A percentile compares a stretch with the other conserved stretches of the same genome.
Evolutionary conservation across 192 early-diverging fungal species (phyloP).

Genomic region (Gonapodya prolifera): DNA sequence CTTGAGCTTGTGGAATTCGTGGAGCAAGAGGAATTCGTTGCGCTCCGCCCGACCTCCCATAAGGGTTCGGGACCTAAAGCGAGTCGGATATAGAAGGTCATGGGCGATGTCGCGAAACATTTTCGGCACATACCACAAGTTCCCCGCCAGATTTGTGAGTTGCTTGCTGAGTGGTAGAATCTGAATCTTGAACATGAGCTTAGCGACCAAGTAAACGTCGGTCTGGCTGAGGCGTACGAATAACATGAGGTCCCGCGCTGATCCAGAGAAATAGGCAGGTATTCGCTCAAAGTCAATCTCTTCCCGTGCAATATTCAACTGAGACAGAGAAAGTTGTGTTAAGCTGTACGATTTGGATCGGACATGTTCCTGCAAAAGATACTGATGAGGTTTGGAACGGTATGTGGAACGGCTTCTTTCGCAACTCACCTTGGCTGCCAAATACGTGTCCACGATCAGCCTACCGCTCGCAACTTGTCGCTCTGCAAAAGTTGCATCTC

Average conservation of each 20-base stretch:
- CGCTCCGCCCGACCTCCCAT: constrained; percentile 81
- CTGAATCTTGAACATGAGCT: constrained; percentile 83
- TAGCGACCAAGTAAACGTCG: constrained; percentile 65
- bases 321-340: constrained; percentile 56
- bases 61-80: constrained; percentile 61
- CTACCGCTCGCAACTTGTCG: constrained; percentile 68
- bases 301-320: constrained; percentile 64
- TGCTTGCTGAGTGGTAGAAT: constrained; percentile 82
- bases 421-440: constrained; percentile 49
- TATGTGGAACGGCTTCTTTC: no score
- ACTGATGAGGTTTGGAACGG: no score
- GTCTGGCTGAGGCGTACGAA: constrained; percentile 69
- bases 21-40: constrained; percentile 88
- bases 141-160: constrained; percentile 84
- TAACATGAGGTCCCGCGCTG: constrained; percentile 39
- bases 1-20: constrained; percentile 86
- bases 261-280: constrained; percentile 47
- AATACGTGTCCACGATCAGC: constrained; percentile 86
- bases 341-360: constrained; percentile 74
- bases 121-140: constrained; percentile 55
- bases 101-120: not conserved
- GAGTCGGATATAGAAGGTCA: no score
- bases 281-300: constrained; percentile 77
- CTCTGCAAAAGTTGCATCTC: constrained; percentile 64
- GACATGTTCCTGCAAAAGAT: constrained; percentile 59